Conservation (phyloP, 352 stramenopile species). For the Phytophthora meadii region DNA sequence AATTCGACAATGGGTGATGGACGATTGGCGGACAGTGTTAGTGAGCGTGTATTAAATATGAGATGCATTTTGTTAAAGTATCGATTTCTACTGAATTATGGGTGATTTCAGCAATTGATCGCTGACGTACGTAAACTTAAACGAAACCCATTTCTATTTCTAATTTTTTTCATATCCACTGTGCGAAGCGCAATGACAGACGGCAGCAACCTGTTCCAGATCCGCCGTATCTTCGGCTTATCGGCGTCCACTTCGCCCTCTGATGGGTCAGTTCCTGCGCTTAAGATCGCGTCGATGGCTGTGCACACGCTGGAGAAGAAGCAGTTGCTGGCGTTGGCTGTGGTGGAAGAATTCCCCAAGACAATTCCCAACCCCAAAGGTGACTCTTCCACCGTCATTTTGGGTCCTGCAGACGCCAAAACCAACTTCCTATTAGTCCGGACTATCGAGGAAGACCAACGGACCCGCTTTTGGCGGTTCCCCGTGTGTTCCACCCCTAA, state of each 20-base stretch:
- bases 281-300: conserved; percentile 66
- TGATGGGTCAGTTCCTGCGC: conserved; percentile 16
- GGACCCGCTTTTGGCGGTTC: conserved; percentile 74
- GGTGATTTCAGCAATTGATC: neutral
- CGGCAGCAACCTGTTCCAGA: conserved; percentile 78
- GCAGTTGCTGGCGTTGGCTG: conserved; percentile 72
- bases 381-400: neutral
- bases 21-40: conserved; percentile 17
- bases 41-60: neutral
- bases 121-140: conserved; percentile 30
- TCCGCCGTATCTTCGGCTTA: conserved; percentile 70
- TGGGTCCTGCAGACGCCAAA: conserved; percentile 31
- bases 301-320: conserved; percentile 77
- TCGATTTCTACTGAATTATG: neutral
- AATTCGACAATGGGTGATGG: conserved; percentile 27
- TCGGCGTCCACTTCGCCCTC: neutral
- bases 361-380: neutral
- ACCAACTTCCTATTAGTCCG: conserved; percentile 71
- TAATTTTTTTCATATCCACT: neutral
- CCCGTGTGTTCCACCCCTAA: conserved; percentile 70
- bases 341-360: conserved; percentile 38
- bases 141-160: conserved; percentile 5
- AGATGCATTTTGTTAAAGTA: no score
- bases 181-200: conserved; percentile 20
- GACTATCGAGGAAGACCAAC: conserved; percentile 80